A percentile compares a stretch with the other conserved stretches of the same genome.
phyloP scores from a whole-genome alignment of 1,284 basidiomycete genomes.

The Pyrrhoderma noxium region DNA sequence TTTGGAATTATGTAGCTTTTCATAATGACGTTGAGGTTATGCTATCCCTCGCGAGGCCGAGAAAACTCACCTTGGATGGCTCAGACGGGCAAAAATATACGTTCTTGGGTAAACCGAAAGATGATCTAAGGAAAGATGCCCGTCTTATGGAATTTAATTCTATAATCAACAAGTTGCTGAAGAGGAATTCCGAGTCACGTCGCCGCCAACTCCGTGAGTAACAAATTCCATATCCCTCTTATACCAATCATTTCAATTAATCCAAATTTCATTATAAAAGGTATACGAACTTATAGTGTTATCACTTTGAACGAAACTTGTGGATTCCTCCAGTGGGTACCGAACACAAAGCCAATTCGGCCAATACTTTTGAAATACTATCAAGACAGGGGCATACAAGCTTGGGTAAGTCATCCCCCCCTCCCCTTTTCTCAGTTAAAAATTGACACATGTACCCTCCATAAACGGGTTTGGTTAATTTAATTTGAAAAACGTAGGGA shows the following conservation, averaged over 20 bases:
- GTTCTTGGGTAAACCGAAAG: constrained; percentile 97
- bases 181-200: constrained; percentile 90
- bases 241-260: not conserved
- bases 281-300: constrained; percentile 93
- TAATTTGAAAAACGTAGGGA: no score
- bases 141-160: constrained; percentile 97
- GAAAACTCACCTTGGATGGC: constrained; percentile 84
- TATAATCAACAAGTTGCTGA: constrained; percentile 96
- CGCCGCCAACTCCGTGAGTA: constrained; percentile 77
- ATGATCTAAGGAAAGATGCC: constrained; percentile 96
- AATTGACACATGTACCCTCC: no score
- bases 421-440: no score
- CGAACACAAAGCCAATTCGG: constrained; percentile 84
- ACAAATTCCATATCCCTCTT: not conserved
- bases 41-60: constrained; percentile 87
- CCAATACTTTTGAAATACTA: constrained; percentile 76
- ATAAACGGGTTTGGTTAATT: no score
- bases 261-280: constrained; percentile 44
- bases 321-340: constrained; percentile 98
- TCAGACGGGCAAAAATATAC: constrained; percentile 82
- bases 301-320: constrained; percentile 97
- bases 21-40: constrained; percentile 85
- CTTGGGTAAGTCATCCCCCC: constrained; percentile 59
- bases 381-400: constrained; percentile 47
- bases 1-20: no score